Conservation (phyloP, 1,284 basidiomycete species). For the Vanrija pseudolonga region DNA sequence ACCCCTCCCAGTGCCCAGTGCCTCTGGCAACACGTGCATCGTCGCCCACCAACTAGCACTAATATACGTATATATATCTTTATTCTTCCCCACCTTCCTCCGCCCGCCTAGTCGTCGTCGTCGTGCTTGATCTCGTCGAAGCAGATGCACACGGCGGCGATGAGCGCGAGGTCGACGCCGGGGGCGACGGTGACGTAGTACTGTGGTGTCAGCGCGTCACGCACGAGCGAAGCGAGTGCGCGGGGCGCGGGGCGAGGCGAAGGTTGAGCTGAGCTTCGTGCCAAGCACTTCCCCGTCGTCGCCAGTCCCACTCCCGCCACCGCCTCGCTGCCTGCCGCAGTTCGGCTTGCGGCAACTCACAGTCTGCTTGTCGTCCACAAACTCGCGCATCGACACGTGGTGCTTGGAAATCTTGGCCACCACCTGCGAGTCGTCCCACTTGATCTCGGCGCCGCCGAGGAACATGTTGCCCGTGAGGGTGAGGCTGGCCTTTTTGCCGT, state of each 20-base stretch:
- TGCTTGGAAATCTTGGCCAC: conserved; percentile 40
- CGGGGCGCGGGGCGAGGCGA: no score
- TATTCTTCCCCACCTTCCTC: no score
- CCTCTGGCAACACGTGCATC: no score
- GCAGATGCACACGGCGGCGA: conserved; percentile 10
- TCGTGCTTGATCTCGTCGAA: conserved; percentile 15
- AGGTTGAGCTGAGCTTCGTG: no score
- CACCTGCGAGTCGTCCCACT: conserved; percentile 27
- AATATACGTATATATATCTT: no score
- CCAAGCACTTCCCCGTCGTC: no score
- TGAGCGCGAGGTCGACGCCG: conserved; percentile 14
- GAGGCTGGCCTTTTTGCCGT: conserved; percentile 23
- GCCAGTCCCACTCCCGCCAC: no score
- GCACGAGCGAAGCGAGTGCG: no score
- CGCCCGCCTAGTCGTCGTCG: no score
- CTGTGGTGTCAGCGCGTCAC: neutral
- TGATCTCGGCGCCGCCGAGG: conserved; percentile 36
- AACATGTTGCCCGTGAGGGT: conserved; percentile 36
- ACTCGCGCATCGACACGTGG: conserved; percentile 33
- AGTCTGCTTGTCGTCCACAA: conserved; percentile 39
- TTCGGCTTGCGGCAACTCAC: conserved; percentile 17
- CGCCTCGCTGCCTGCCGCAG: neutral
- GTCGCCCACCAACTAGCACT: no score
- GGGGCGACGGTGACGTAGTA: conserved; percentile 11
- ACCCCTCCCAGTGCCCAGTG: no score